Evolutionary conservation across 257 asterid genomes (phyloP), one percentile per base, ranked within the genome.

Genomic region (Verbena officinalis): DNA sequence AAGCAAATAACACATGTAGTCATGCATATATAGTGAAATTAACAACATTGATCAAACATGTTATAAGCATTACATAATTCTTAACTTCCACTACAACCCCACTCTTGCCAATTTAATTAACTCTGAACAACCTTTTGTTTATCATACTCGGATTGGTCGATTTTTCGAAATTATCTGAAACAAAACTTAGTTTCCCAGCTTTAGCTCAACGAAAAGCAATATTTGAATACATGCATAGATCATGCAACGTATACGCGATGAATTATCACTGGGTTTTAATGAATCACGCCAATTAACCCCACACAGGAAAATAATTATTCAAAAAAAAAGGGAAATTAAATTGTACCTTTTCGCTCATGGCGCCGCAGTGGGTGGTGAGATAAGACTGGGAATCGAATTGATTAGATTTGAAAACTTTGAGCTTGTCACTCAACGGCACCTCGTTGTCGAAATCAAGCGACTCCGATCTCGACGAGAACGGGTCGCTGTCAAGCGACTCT

Each of bases 331-430:
- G 7, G 33, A 27, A 27, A 27, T 27, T 27, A 36, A 40, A 23
- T 8, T 2, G 6, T 33, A 88, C 96, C 93, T 92, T 92, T 71
- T 90, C 97, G 67, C 77, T 71, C 84, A 90, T 82, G 78, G 78
- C 76, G 27, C 86, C 84, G 54, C 95, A 83, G 72, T 83, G 78
- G 53, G 36, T 66, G 49, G 74, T 67, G 75, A 92, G 83, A 53
- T 81, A 87, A 12, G 81, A 43, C 42, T 83, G 82, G 22, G 89
- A 91, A 62, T 92, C 88, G 34, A 84, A 92, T 57, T 55, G 40
- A 56, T 80, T 50, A 48, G 90, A 21, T 81, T 89, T 92, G 85
- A 92, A 89, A 43, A 73, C 58, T 72, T 87, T 89, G 76, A 92
- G 96, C 75, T 65, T 81, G 61, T 87, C 96, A 56, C 96, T 69